Base-by-base conservation (phyloP, 805 yeast species). In the Starmera caribaea region DNA sequence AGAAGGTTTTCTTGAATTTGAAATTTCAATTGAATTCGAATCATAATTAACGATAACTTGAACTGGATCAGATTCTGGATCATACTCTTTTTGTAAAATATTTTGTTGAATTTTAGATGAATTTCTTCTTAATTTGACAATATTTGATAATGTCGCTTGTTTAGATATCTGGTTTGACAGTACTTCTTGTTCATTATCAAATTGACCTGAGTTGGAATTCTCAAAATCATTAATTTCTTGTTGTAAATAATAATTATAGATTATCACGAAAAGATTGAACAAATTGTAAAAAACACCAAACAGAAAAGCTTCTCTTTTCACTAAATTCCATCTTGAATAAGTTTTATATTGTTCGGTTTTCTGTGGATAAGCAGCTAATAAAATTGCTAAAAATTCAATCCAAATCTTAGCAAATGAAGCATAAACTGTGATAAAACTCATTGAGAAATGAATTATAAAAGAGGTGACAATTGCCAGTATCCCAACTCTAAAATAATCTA, bases 331-430 rank as follows among this genome's bases (percentile, higher is more conserved):
- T 17, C 41, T 38, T 2, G 55, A 46, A 30, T 46, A 40, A 13
- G 53, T 47, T 12, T 38, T 41, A 12, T 43, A 47, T 8, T 42
- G 40, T 17, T 55, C 57, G 31, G 62, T 58, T 28, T 54, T 45
- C 40, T 66, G 71, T 3, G 71, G 71, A 37, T 62, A 63, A 21
- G 71, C 68, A 39, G 65, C 44, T 13, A 61, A 51, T 14, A 63
- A 47, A 8, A 66, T 41, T 3, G 66, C 58, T 30, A 60, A 42
- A 31, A 66, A 56, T 43, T 59, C 54, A 34, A 62, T 47, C 61
- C 62, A 57, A 36, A 62, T 61, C 45, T 65, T 58, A 15, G 61
- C 34, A 7, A 55, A 53, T 41, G 54, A 57, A 40, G 58, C 58
- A 12, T 51, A 42, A 34, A 47, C 50, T 34, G 55, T 58, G 16